Percentiles rank a stretch among this genome's conserved stretches.
Conservation (phyloP, 305 asterid genomes). For the Plantago coronopus region DNA sequence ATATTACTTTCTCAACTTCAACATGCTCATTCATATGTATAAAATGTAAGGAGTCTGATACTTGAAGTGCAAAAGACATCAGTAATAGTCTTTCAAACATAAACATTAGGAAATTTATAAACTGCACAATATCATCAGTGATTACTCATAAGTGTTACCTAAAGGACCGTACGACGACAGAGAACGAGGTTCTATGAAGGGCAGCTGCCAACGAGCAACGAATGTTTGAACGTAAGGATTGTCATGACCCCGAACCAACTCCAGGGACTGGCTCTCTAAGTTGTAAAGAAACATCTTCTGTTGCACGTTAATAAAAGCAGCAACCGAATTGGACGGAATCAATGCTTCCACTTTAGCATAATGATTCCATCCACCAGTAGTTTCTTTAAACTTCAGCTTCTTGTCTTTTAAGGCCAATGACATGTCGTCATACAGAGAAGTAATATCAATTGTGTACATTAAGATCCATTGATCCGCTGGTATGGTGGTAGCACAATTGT, state of each 20-base stretch:
- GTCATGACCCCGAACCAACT: slow-evolving; percentile 4
- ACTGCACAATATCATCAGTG: no score
- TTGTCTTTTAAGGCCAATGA: background rate
- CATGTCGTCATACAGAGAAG: background rate
- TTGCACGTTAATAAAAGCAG: background rate
- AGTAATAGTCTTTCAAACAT: no score
- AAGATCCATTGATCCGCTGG: background rate
- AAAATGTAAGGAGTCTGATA: no score
- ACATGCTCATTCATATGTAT: no score
- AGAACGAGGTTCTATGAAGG: no score
- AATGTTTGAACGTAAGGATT: background rate
- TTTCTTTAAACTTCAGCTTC: background rate
- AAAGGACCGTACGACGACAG: no score
- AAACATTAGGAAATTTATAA: no score
- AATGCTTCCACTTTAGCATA: background rate
- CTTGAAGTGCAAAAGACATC: no score
- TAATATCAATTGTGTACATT: slow-evolving; percentile 4
- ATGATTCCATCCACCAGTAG: background rate
- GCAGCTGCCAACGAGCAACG: background rate
- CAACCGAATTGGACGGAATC: background rate
- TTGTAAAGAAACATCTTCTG: slow-evolving; percentile 1
- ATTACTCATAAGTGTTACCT: no score
- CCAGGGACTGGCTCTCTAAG: background rate
- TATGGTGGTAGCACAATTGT: slow-evolving; percentile 8
- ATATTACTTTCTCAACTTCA: no score